These are phyloP conservation scores for Macadamia integrifolia DNA, from an alignment of 164 flowering plant genomes.

Conservation along the genomic window DNA sequence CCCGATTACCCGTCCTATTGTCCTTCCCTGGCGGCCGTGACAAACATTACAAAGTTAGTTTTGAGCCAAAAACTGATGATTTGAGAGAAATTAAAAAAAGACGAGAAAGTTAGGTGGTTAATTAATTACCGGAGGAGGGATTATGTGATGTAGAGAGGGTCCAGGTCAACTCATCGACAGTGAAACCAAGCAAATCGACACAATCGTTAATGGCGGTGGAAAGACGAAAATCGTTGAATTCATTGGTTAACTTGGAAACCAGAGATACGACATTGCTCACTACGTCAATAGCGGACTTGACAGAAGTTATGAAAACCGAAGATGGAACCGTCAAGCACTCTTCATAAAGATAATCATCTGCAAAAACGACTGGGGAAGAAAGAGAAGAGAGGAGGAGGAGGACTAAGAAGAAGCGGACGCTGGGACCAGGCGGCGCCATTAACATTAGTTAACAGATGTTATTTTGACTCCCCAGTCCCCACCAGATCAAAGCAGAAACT, in stretches of 20 bases:
- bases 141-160: conserved; percentile 25
- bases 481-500: no score
- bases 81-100: no score
- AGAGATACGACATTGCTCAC: conserved; percentile 31
- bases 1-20: conserved; percentile 42
- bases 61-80: no score
- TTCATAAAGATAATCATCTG: conserved; percentile 14
- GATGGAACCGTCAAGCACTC: conserved; percentile 39
- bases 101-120: no score
- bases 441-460: no score
- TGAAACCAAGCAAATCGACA: conserved; percentile 70
- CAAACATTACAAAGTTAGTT: no score
- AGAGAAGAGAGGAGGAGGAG: background rate
- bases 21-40: conserved; percentile 12
- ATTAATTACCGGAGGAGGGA: no score
- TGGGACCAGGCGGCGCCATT: background rate
- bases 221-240: conserved; percentile 44
- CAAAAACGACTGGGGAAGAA: background rate
- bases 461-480: no score
- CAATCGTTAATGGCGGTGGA: conserved; percentile 70
- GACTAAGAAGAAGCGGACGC: conserved; percentile 1
- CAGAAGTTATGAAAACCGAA: conserved; percentile 32
- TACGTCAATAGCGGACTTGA: conserved; percentile 34
- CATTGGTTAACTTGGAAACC: conserved; percentile 33
- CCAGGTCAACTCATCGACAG: conserved; percentile 55